phyloP scores from a whole-genome alignment of 352 stramenopile species.

The Phytophthora megakarya region DNA sequence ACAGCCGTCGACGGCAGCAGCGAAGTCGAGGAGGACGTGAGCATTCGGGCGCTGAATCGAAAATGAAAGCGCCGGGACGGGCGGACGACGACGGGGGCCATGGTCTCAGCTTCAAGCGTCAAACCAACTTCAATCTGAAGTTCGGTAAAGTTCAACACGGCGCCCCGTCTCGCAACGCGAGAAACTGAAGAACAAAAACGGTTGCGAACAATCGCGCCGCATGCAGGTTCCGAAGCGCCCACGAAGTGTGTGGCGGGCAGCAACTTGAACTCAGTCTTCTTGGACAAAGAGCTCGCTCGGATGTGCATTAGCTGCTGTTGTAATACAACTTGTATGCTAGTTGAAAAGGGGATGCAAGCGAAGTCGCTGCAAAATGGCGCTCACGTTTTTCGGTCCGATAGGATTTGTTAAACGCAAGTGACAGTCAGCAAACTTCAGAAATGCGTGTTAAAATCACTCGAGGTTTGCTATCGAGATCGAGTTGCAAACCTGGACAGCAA shows the following conservation, averaged over 20 bases:
- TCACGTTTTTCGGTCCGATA: slow-evolving; percentile 7
- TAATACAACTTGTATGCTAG: background rate
- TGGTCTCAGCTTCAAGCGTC: slow-evolving; percentile 26
- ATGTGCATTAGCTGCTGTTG: background rate
- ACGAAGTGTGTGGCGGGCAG: too few species aligned
- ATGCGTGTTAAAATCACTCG: slow-evolving; percentile 1
- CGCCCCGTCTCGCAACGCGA: slow-evolving; percentile 11
- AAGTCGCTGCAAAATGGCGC: background rate
- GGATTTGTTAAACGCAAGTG: slow-evolving; percentile 34
- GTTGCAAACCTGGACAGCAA: too few species aligned
- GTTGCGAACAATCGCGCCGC: background rate
- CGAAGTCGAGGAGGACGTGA: slow-evolving; percentile 14
- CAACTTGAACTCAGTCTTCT: too few species aligned
- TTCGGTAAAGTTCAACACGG: slow-evolving; percentile 41
- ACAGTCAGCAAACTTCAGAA: slow-evolving; percentile 36
- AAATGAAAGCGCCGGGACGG: slow-evolving; percentile 37
- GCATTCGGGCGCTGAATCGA: slow-evolving; percentile 32
- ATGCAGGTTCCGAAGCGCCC: background rate
- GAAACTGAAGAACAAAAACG: slow-evolving; percentile 39
- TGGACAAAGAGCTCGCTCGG: background rate
- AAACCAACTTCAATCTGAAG: slow-evolving; percentile 24
- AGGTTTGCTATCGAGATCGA: too few species aligned
- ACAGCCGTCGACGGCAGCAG: slow-evolving; percentile 11
- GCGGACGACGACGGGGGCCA: slow-evolving; percentile 9
- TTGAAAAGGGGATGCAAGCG: background rate